Percentiles rank a stretch among this genome's conserved stretches.
phyloP scores from a whole-genome alignment of 2,329 filamentous ascomycete species.

The Zasmidium citrigriseum region DNA sequence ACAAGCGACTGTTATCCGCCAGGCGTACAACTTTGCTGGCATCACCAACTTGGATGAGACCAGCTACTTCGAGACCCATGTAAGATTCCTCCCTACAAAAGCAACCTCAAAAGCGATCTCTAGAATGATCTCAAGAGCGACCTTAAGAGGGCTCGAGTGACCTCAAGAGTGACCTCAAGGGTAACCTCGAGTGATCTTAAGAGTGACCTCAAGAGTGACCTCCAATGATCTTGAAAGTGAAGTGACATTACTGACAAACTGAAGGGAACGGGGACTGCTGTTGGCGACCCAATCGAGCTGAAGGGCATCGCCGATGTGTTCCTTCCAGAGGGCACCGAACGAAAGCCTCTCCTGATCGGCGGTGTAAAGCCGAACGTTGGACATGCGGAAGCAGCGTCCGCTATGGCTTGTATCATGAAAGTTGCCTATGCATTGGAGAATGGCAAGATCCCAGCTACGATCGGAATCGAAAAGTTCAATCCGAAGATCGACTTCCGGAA shows the following conservation, averaged over 20 bases:
- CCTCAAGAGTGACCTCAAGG: too few relatives aligned
- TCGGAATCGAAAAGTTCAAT: slow-evolving; percentile 26
- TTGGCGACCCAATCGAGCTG: slow-evolving; percentile 26
- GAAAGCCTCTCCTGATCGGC: slow-evolving; percentile 2
- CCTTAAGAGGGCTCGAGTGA: too few relatives aligned
- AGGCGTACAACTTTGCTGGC: slow-evolving; percentile 38
- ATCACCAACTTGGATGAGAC: slow-evolving; percentile 23
- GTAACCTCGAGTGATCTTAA: too few relatives aligned
- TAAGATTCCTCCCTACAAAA: too few relatives aligned
- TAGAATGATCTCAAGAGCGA: too few relatives aligned
- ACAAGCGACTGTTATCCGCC: slow-evolving; percentile 38
- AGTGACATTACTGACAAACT: too few relatives aligned
- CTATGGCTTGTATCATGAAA: slow-evolving; percentile 12
- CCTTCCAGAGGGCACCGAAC: not conserved
- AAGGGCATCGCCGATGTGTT: slow-evolving; percentile 16
- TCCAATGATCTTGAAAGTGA: too few relatives aligned
- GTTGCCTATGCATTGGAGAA: slow-evolving; percentile 24
- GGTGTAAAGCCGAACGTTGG: slow-evolving; percentile 18
- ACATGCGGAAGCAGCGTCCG: slow-evolving; percentile 14
- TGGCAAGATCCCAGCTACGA: slow-evolving; percentile 18
- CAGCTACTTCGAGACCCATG: slow-evolving; percentile 26
- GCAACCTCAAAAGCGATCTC: too few relatives aligned
- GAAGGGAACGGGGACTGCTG: slow-evolving; percentile 29
- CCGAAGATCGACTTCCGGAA: slow-evolving; percentile 30
- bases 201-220: too few relatives aligned